These are phyloP conservation scores for Cutaneotrichosporon spelunceum DNA, from an alignment of 1,284 basidiomycete species.

Conservation along the genomic window DNA sequence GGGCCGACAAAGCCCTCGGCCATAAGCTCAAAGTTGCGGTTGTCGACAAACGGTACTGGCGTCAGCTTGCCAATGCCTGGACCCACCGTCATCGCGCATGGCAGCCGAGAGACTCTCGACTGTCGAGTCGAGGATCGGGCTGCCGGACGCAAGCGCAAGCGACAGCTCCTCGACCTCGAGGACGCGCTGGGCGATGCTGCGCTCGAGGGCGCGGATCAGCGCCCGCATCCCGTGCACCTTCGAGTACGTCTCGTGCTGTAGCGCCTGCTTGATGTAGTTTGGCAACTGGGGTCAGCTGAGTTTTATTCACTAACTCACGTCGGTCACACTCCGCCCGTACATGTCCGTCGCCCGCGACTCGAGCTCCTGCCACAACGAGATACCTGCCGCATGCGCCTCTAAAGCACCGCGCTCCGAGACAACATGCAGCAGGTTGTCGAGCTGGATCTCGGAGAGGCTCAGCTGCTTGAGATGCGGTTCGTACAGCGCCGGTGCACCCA, in stretches of 20 bases:
- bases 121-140: constrained; percentile 3
- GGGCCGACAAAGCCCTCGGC: not conserved
- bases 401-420: constrained; percentile 31
- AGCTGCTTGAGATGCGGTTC: constrained; percentile 24
- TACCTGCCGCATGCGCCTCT: constrained; percentile 17
- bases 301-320: constrained; percentile 25
- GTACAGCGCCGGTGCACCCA: constrained; percentile 30
- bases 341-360: constrained; percentile 29
- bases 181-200: constrained; percentile 25
- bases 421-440: constrained; percentile 40
- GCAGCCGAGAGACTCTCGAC: constrained; percentile 4
- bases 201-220: constrained; percentile 24
- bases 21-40: constrained; percentile 21
- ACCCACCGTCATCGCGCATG: not conserved
- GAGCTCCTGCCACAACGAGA: constrained; percentile 23
- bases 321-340: constrained; percentile 31
- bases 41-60: constrained; percentile 17
- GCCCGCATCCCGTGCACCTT: constrained; percentile 31
- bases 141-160: constrained; percentile 16
- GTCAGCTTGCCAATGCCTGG: not conserved
- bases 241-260: constrained; percentile 39
- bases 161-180: constrained; percentile 30
- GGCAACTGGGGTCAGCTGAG: constrained; percentile 28
- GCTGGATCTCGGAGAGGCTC: constrained; percentile 38
- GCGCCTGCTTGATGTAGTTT: constrained; percentile 40